Conservation (phyloP, 2,329 filamentous ascomycete genomes). For the Aspergillus tanneri region DNA sequence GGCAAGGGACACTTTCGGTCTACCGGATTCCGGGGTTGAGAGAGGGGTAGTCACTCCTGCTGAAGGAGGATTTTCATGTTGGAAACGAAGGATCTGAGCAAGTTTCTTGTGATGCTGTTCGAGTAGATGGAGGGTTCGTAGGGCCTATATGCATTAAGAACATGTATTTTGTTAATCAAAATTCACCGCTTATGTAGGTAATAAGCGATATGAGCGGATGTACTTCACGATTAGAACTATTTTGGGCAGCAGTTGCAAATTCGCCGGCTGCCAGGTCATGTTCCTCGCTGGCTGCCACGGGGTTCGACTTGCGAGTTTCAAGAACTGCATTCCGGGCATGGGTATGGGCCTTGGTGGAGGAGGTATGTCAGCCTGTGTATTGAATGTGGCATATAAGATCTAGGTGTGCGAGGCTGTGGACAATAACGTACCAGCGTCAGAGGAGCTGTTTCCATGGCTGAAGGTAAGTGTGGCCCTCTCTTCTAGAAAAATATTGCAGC, state of each 20-base stretch:
- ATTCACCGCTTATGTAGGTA: not conserved
- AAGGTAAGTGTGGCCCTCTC: not conserved
- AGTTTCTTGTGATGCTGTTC: slow-evolving; percentile 85
- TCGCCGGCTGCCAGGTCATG: slow-evolving; percentile 85
- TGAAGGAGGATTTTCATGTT: slow-evolving; percentile 53
- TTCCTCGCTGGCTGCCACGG: slow-evolving; percentile 79
- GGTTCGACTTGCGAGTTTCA: slow-evolving; percentile 66
- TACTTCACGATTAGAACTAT: slow-evolving; percentile 63
- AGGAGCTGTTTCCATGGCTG: slow-evolving; percentile 66
- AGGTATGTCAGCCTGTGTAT: slow-evolving; percentile 8
- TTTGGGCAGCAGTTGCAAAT: slow-evolving; percentile 78
- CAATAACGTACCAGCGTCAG: slow-evolving; percentile 57
- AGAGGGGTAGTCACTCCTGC: slow-evolving; percentile 20
- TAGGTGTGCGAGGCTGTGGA: not conserved
- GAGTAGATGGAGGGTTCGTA: slow-evolving; percentile 79
- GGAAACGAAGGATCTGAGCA: slow-evolving; percentile 74
- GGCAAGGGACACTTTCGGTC: slow-evolving; percentile 25
- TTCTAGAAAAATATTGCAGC: not conserved
- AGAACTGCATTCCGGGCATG: slow-evolving; percentile 81
- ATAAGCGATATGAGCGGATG: slow-evolving; percentile 6
- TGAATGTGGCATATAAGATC: not conserved
- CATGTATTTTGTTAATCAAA: not conserved
- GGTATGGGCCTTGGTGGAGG: slow-evolving; percentile 67
- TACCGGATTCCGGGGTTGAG: slow-evolving; percentile 17
- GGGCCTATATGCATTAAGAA: slow-evolving; percentile 60